phyloP scores from a whole-genome alignment of 2,329 filamentous ascomycete genomes.

The Fusarium anguioides region DNA sequence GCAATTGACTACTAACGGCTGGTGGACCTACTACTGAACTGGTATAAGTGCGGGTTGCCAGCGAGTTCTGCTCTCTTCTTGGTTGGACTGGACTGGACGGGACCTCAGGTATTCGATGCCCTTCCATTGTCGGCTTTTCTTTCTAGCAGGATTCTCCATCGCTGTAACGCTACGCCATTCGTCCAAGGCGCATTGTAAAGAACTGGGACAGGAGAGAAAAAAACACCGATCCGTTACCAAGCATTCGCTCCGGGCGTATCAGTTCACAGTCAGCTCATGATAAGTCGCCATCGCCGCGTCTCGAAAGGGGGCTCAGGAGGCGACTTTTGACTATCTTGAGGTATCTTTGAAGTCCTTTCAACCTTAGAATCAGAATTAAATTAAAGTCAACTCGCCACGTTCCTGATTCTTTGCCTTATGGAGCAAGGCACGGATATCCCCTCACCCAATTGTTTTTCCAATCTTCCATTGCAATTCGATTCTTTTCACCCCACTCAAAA shows the following conservation, averaged over 20 bases:
- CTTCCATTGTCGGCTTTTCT: conserved; percentile 41
- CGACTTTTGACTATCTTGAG: conserved; percentile 23
- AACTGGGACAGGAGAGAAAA: background rate
- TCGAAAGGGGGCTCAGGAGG: conserved; percentile 38
- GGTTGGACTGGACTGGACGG: conserved; percentile 16
- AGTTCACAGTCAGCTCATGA: conserved; percentile 46
- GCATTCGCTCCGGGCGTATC: conserved; percentile 35
- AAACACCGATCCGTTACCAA: conserved; percentile 39
- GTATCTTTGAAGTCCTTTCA: conserved; percentile 13
- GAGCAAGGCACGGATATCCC: conserved; percentile 18
- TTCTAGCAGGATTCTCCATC: conserved; percentile 31
- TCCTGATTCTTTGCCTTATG: conserved; percentile 32
- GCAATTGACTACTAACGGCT: conserved; percentile 32
- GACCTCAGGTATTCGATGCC: conserved; percentile 36
- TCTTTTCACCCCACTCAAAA: conserved; percentile 15
- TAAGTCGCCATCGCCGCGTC: conserved; percentile 38
- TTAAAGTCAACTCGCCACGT: conserved; percentile 23
- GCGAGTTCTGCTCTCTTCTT: conserved; percentile 4
- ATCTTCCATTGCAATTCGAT: conserved; percentile 5
- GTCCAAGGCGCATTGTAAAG: conserved; percentile 6
- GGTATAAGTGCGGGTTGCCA: conserved; percentile 31
- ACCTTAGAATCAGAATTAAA: conserved; percentile 17
- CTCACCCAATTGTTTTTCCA: conserved; percentile 17
- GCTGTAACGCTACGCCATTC: conserved; percentile 36
- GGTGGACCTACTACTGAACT: conserved; percentile 32